A percentile compares a stretch with the other conserved stretches of the same genome.
Conservation (phyloP, 371 early-diverging fungal species). For the Sporodiniella umbellata region DNA sequence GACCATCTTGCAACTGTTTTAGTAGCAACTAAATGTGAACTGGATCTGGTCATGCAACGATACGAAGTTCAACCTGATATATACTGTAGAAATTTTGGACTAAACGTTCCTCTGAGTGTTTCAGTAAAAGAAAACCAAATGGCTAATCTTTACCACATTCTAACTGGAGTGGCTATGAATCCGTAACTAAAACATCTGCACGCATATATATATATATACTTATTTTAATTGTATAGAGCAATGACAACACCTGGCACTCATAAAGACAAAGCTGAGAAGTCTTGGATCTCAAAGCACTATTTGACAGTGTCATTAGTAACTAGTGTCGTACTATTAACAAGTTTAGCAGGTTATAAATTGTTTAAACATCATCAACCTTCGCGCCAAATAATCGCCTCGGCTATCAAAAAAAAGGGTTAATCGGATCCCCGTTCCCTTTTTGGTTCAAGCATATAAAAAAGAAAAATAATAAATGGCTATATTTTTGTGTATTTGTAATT, state of each 20-base stretch:
- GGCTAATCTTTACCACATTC: slow-evolving; percentile 83
- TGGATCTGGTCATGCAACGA: slow-evolving; percentile 78
- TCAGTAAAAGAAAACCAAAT: slow-evolving; percentile 82
- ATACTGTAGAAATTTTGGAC: slow-evolving; percentile 82
- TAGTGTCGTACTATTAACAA: slow-evolving; percentile 39
- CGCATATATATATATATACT: no score
- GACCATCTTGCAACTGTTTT: slow-evolving; percentile 85
- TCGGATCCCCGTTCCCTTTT: no score
- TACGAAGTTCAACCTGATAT: slow-evolving; percentile 84
- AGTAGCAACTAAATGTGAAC: slow-evolving; percentile 92
- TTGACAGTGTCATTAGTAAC: slow-evolving; percentile 36
- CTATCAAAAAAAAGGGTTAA: no score
- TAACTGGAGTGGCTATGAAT: slow-evolving; percentile 85
- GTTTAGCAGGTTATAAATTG: slow-evolving; percentile 40
- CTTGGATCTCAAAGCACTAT: slow-evolving; percentile 38
- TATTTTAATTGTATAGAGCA: no score
- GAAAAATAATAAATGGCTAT: no score
- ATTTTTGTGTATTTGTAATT: slow-evolving; percentile 42
- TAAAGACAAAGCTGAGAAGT: slow-evolving; percentile 37
- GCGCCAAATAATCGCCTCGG: slow-evolving; percentile 7
- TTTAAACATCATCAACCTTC: slow-evolving; percentile 32
- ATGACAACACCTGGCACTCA: slow-evolving; percentile 44
- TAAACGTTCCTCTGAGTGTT: slow-evolving; percentile 85
- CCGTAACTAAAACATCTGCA: slow-evolving; percentile 59
- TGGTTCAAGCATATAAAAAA: no score